These are phyloP conservation scores for Cyberlindnera maclurae DNA, from an alignment of 805 yeast species.

Conservation along the genomic window DNA sequence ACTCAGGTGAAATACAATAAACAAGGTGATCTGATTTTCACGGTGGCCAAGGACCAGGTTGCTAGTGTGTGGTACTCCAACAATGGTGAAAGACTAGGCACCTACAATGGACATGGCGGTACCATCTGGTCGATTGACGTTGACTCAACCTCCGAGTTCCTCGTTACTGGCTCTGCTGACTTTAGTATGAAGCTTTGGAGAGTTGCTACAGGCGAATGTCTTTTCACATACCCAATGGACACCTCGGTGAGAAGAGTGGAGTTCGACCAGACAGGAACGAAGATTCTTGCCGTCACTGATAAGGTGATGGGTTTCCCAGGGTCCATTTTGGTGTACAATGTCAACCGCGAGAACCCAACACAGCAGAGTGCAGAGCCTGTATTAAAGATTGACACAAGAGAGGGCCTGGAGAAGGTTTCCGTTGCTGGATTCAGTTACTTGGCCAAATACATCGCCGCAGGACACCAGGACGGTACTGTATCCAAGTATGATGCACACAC, in stretches of 20 bases:
- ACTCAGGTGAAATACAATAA: slow-evolving; percentile 93
- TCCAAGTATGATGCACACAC: slow-evolving; percentile 72
- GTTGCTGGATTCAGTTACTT: slow-evolving; percentile 86
- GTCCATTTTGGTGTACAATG: slow-evolving; percentile 58
- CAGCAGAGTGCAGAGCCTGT: slow-evolving; percentile 48
- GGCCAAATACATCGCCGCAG: slow-evolving; percentile 70
- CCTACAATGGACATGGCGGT: slow-evolving; percentile 85
- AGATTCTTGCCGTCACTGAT: slow-evolving; percentile 73
- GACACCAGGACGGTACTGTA: slow-evolving; percentile 81
- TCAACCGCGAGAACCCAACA: slow-evolving; percentile 43
- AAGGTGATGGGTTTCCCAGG: slow-evolving; percentile 89
- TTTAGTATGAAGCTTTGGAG: slow-evolving; percentile 80
- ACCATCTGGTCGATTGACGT: slow-evolving; percentile 93
- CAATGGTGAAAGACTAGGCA: slow-evolving; percentile 95
- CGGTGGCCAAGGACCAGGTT: slow-evolving; percentile 85
- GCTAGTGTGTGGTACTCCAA: slow-evolving; percentile 92
- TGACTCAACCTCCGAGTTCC: slow-evolving; percentile 57
- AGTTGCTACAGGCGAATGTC: slow-evolving; percentile 67
- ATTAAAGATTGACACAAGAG: slow-evolving; percentile 52
- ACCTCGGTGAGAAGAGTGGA: slow-evolving; percentile 92
- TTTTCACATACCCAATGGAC: slow-evolving; percentile 63
- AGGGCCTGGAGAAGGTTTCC: slow-evolving; percentile 55
- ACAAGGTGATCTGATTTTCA: slow-evolving; percentile 90
- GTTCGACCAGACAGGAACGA: slow-evolving; percentile 65
- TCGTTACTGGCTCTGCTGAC: slow-evolving; percentile 90